These are phyloP conservation scores for Dictyostelium discoideum DNA, from an alignment of 78 protist species.

Conservation along the genomic window DNA sequence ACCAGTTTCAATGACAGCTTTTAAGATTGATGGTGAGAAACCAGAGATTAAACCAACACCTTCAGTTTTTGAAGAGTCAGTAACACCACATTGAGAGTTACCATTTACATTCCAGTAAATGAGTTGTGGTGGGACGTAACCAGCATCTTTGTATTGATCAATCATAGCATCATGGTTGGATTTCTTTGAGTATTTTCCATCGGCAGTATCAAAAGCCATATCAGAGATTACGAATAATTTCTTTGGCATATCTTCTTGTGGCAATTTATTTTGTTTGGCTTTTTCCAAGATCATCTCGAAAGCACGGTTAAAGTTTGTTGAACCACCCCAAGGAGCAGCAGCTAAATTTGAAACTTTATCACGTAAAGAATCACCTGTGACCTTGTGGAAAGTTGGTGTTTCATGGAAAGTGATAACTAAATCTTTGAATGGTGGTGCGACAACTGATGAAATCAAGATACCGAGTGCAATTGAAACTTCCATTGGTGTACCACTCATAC, in stretches of 20 bases:
- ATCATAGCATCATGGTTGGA: constrained; percentile 32
- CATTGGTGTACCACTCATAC: constrained; percentile 70
- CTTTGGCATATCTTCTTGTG: constrained; percentile 77
- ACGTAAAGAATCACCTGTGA: constrained; percentile 5
- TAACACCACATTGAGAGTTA: background rate
- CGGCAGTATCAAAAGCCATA: constrained; percentile 75
- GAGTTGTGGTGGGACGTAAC: constrained; percentile 44
- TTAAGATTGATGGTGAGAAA: constrained; percentile 70
- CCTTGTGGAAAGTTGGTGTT: constrained; percentile 36
- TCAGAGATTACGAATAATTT: constrained; percentile 74
- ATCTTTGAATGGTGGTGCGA: constrained; percentile 57
- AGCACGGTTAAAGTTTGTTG: constrained; percentile 44
- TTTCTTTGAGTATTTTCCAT: background rate
- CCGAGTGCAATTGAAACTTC: constrained; percentile 81
- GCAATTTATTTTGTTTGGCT: constrained; percentile 35
- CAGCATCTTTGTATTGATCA: constrained; percentile 41
- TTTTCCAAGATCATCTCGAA: constrained; percentile 40
- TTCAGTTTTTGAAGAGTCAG: background rate
- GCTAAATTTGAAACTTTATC: constrained; percentile 9
- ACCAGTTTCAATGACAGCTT: constrained; percentile 64
- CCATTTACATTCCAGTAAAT: constrained; percentile 80
- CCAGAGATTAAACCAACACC: constrained; percentile 79
- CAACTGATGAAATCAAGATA: constrained; percentile 26
- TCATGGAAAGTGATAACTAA: constrained; percentile 63
- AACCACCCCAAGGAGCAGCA: constrained; percentile 53